Evolutionary conservation across 2,329 filamentous ascomycete species (phyloP).

Genomic region (Ophiostoma sp.): DNA sequence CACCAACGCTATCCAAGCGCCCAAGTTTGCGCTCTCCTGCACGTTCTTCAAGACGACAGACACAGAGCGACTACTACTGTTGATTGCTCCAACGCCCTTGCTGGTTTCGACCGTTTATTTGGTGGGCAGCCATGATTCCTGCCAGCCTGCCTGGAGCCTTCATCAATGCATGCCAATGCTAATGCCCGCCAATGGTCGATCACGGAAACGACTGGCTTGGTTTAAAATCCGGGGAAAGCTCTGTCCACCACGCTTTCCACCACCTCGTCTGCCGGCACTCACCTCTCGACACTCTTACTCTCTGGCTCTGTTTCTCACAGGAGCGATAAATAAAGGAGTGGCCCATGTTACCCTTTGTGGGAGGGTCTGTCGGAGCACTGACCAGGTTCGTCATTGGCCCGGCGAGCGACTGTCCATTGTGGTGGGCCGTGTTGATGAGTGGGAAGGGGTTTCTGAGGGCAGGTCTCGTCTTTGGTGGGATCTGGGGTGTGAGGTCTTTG

Average conservation of each 20-base stretch:
- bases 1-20: neutral
- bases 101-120: conserved; percentile 17
- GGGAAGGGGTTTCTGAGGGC: neutral
- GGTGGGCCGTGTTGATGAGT: neutral
- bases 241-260: neutral
- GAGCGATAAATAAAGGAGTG: neutral
- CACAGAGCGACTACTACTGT: too few species aligned
- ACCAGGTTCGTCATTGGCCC: conserved; percentile 22
- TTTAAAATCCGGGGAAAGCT: conserved; percentile 18
- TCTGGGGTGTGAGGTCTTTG: neutral
- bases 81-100: conserved; percentile 10
- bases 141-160: neutral
- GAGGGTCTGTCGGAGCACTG: conserved; percentile 17
- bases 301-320: neutral
- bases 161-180: neutral
- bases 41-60: neutral
- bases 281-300: neutral
- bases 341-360: conserved; percentile 4
- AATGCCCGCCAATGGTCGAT: conserved; percentile 12
- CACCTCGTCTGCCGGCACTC: neutral
- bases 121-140: neutral
- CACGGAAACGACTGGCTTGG: conserved; percentile 7
- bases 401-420: neutral
- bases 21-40: neutral
- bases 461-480: neutral